A percentile compares a stretch with the other conserved stretches of the same genome.
Evolutionary conservation across 1,284 basidiomycete species (phyloP).

Genomic region (Trametes sp.): DNA sequence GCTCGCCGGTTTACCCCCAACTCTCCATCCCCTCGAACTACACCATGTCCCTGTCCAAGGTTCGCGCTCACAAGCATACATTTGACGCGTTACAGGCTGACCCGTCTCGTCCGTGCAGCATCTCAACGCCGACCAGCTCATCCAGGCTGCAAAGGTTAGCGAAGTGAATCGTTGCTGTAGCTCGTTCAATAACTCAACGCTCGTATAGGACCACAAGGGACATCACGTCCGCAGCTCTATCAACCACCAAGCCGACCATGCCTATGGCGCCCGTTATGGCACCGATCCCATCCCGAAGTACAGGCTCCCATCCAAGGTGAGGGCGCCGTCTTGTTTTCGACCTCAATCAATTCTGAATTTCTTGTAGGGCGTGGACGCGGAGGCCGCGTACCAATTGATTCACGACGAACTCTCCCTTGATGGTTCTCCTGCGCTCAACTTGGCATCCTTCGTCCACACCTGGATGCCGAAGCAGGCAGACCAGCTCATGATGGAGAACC

Average conservation of each 20-base stretch:
- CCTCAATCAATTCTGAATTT: not conserved
- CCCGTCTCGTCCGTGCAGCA: slow-evolving; percentile 51
- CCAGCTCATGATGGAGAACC: slow-evolving; percentile 83
- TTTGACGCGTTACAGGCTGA: not conserved
- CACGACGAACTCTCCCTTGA: slow-evolving; percentile 87
- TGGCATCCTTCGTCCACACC: slow-evolving; percentile 79
- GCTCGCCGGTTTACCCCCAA: not conserved
- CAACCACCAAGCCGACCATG: slow-evolving; percentile 45
- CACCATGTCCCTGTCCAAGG: slow-evolving; percentile 62
- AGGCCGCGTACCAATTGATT: slow-evolving; percentile 81
- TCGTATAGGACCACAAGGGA: slow-evolving; percentile 46
- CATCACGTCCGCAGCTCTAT: slow-evolving; percentile 48
- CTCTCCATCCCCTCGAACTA: slow-evolving; percentile 12
- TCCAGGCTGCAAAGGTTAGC: slow-evolving; percentile 59
- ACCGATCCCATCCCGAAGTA: slow-evolving; percentile 73
- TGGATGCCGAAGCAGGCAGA: slow-evolving; percentile 71
- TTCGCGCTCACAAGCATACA: slow-evolving; percentile 26
- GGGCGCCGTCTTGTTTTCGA: not conserved
- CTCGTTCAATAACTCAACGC: not conserved
- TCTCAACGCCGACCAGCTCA: slow-evolving; percentile 67
- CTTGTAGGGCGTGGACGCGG: slow-evolving; percentile 57
- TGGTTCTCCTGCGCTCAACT: slow-evolving; percentile 80
- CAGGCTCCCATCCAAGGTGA: slow-evolving; percentile 63
- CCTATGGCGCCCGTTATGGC: slow-evolving; percentile 73
- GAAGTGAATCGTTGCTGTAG: too few relatives aligned